phyloP scores from a whole-genome alignment of 257 asterid genomes.

The Ajuga chamaepitys region DNA sequence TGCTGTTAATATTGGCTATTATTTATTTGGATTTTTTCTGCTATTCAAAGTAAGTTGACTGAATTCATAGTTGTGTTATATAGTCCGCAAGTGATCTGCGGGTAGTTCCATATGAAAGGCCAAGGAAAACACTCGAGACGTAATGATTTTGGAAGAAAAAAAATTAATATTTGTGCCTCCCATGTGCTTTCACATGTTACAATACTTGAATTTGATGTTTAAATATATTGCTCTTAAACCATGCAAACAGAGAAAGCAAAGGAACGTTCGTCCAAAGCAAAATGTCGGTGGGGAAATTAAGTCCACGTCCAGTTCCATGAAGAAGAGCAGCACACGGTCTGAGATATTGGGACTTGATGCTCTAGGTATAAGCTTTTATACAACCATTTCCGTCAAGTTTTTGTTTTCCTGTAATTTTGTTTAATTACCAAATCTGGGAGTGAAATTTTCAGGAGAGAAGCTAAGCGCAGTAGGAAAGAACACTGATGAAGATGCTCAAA shows the following conservation, averaged over 20 bases:
- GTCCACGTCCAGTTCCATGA: constrained; percentile 17
- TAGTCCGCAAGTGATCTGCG: background rate
- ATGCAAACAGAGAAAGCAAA: constrained; percentile 45
- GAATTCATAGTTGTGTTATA: background rate
- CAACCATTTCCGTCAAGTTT: background rate
- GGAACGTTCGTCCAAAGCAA: constrained; percentile 13
- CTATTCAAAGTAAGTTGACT: too few species aligned
- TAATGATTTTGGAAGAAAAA: background rate
- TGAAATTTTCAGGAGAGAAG: constrained; percentile 35
- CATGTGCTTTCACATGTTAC: background rate
- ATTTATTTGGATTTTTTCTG: background rate
- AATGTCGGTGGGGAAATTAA: constrained; percentile 10
- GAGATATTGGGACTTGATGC: constrained; percentile 14
- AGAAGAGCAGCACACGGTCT: constrained; percentile 20
- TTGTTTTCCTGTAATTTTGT: background rate
- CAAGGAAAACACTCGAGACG: background rate
- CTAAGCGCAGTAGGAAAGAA: constrained; percentile 23
- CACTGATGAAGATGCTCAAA: constrained; percentile 30
- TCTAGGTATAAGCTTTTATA: constrained; percentile 19
- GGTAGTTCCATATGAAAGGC: background rate
- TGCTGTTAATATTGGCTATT: constrained; percentile 2
- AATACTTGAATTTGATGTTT: background rate
- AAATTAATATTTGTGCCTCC: background rate
- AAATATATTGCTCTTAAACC: constrained; percentile 4
- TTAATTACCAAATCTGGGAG: constrained; percentile 14